Evolutionary conservation across 2,329 filamentous ascomycete species (phyloP).

Genomic region (Xylaria arbuscula): DNA sequence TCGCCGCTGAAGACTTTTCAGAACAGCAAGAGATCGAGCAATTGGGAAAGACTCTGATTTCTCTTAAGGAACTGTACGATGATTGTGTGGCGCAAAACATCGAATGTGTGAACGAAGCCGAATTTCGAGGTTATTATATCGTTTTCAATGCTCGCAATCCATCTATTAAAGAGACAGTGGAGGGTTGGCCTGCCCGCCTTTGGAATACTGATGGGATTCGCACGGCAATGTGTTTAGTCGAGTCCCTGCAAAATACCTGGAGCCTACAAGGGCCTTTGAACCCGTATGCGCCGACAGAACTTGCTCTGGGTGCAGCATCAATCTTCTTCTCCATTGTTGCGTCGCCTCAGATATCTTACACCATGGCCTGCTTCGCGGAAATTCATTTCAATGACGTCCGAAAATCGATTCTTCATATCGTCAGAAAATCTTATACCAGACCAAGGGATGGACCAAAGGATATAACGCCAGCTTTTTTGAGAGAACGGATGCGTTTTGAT

Average conservation of each 20-base stretch:
- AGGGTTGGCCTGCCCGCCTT: slow-evolving; percentile 65
- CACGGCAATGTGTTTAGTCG: slow-evolving; percentile 69
- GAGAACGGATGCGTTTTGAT: slow-evolving; percentile 73
- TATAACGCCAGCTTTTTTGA: slow-evolving; percentile 67
- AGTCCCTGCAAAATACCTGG: slow-evolving; percentile 68
- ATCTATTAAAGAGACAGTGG: slow-evolving; percentile 65
- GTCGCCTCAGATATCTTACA: slow-evolving; percentile 69
- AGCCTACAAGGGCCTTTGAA: slow-evolving; percentile 68
- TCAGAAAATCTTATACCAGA: slow-evolving; percentile 66
- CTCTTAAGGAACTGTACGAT: slow-evolving; percentile 73
- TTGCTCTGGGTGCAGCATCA: slow-evolving; percentile 61
- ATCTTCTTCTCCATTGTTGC: slow-evolving; percentile 71
- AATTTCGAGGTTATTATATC: slow-evolving; percentile 74
- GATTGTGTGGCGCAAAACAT: slow-evolving; percentile 70
- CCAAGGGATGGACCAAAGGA: slow-evolving; percentile 69
- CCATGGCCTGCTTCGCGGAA: slow-evolving; percentile 76
- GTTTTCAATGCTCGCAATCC: slow-evolving; percentile 70
- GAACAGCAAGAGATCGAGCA: slow-evolving; percentile 76
- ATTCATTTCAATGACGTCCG: slow-evolving; percentile 73
- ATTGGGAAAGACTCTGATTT: slow-evolving; percentile 72
- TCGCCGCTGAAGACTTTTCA: slow-evolving; percentile 69
- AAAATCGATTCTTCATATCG: slow-evolving; percentile 65
- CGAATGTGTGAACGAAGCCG: slow-evolving; percentile 69
- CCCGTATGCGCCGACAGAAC: slow-evolving; percentile 59
- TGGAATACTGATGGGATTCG: slow-evolving; percentile 70